Evolutionary conservation across 2,329 filamentous ascomycete genomes (phyloP), one percentile per base, ranked within the genome.

Genomic region (Hypoxylon sp.): DNA sequence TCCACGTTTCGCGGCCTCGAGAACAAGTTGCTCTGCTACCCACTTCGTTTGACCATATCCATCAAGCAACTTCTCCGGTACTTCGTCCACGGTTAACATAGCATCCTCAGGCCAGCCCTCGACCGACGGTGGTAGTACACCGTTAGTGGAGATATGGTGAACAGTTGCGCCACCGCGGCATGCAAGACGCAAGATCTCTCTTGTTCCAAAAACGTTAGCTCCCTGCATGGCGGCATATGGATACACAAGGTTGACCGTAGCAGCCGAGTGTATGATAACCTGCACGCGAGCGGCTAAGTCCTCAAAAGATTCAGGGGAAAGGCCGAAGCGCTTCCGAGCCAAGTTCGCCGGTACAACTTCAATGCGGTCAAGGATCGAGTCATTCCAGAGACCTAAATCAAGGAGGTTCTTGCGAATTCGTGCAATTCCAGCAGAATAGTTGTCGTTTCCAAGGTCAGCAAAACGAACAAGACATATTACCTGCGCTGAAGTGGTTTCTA

Each of bases 1-100:
- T 9, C 91, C 91, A 39, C 91, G 87, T 26, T 86, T 85, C 26
- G 86, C 86, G 9, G 92, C 91, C 75, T 93, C 90, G 10, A 88
- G 83, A 8, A 93, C 89, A 2, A 94, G 88, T 77, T 91, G 89
- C 77, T 94, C 92, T 2, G 92, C 91, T 31, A 92, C 92, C 92
- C 92, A 94, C 76, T 94, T 94, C 0, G 91, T 93, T 79, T 94
- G 92, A 0, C 91, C 91, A 70, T 94, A 94, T 1, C 92, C 92
- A 74, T 94, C 91, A 1, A 86, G 80, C 4, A 94, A 82, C 77
- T 91, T 91, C 47, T 84, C 86, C 0, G 91, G 90, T 0, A 94
- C 92, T 51, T 90, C 87, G 11, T 91, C 87, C 3, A 92, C 85
- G 31, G 86, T 83, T 14, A 94, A 82, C 81, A 91, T 89, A 9